Base-by-base conservation (phyloP, 768 basidiomycete species). In the Coprinopsis cinerea region DNA sequence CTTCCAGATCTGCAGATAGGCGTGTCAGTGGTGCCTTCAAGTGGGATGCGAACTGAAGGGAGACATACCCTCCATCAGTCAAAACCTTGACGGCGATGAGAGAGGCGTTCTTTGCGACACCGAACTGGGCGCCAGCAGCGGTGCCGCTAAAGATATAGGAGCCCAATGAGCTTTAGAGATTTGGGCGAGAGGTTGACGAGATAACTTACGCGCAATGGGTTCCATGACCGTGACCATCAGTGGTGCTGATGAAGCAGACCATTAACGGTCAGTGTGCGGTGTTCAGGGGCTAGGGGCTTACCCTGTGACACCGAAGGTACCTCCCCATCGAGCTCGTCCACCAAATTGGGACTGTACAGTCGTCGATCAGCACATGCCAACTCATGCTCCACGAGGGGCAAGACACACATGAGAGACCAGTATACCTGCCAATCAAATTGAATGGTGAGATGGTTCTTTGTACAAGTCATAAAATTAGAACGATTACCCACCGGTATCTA, bases 21-120 rank as follows among this genome's bases (percentile, higher is more conserved):
- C 18, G 22, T 26, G 22, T 28, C 1, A 18, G 27, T 41, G 11
- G 27, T 1, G 13, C 23, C 13, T 23, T 10, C 15, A 20, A 27
- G 5, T n/a, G 17, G 14, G 27, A 44, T 15, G 41, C 14, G 13
- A 26, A 37, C n/a, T n/a, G n/a, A n/a, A n/a, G n/a, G 5, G 28
- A 48, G 7, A 40, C 54, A 7, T 40, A 66, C 59, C 67, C 69
- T 6, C 35, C 47, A 48, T 68, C 66, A 39, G 55, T 58, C 35
- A 73, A 66, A 11, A 74, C 71, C 48, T 74, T 73, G 32, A 73
- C 72, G 4, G 72, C 67, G 50, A 74, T 61, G 52, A 73, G 54
- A 49, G 57, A 63, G 1, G 66, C 70, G 18, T 42, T 35, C 51
- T 63, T 64, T 2, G 63, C 61, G 11, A 61, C 59, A 44, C 63